Evolutionary conservation across 495 filamentous ascomycete species (phyloP), one percentile per base, ranked within the genome.

Genomic region (Lepidopterella palustris): DNA sequence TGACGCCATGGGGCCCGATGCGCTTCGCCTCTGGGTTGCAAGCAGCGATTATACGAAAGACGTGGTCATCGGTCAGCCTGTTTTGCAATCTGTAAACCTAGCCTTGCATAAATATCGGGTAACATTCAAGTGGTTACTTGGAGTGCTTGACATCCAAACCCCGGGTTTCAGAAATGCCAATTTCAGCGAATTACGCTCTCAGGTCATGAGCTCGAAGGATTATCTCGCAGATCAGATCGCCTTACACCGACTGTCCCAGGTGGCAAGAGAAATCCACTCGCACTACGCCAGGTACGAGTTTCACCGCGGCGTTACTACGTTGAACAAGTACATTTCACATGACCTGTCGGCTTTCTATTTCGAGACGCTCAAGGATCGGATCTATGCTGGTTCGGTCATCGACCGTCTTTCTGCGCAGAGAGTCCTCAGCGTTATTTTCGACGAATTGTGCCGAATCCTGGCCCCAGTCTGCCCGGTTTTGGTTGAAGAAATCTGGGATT

Each of bases 301-400:
- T 73, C 87, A 87, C 77, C 92, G 86, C 74, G 90, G 80, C 8
- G 77, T 88, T 8, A 81, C 76, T 54, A 73, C 77, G 5, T 76
- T 97, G 62, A 92, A 90, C 71, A 78, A 77, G 59, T 97, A 91
- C 84, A 74, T 95, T 60, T 84, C 82, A 58, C 81, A 78, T 20
- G 87, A 95, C 61, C 81, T 99, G 24, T 97, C 92, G 0, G 83
- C 92, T 0, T 95, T 97, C 69, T 97, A 97, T 74, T 82, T 97
- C 53, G 93, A 97, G 70, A 81, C 87, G 0, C 76, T 91, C 68
- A 99, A 97, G 72, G 93, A 99, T 68, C 78, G 87, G 26, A 73
- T 96, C 3, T 97, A 97, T 75, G 89, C 90, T 27, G 86, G 86
- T 23, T 80, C 82, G 57, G 80, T 81, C 42, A 76, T 79, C 53